Percentiles rank a stretch among this genome's conserved stretches.
phyloP scores from a whole-genome alignment of 371 early-diverging fungal species.

The Batkoa obscura region DNA sequence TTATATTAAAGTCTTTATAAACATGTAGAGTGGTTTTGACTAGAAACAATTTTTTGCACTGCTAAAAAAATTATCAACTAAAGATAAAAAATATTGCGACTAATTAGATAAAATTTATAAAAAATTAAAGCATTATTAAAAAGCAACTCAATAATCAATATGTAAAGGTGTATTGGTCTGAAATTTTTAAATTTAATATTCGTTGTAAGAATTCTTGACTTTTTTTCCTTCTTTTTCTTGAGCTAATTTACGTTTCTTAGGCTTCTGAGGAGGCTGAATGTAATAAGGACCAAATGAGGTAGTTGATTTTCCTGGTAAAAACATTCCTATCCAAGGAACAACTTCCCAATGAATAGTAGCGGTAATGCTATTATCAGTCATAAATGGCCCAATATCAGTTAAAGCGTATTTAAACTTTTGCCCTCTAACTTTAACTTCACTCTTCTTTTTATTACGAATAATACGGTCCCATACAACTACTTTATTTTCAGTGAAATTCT shows the following conservation, averaged over 20 bases:
- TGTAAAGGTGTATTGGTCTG: too few relatives aligned
- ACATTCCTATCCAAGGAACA: constrained; percentile 62
- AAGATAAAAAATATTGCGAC: too few relatives aligned
- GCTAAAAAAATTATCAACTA: too few relatives aligned
- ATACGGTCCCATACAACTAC: constrained; percentile 87
- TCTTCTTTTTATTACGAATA: constrained; percentile 46
- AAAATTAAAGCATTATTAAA: too few relatives aligned
- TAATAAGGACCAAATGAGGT: not conserved
- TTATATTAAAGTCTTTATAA: too few relatives aligned
- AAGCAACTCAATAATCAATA: too few relatives aligned
- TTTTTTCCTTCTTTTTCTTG: constrained; percentile 1
- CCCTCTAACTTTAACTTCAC: constrained; percentile 30
- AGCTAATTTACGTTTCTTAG: constrained; percentile 2
- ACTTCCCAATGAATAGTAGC: constrained; percentile 62
- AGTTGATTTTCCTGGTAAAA: not conserved
- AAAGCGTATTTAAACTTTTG: constrained; percentile 55
- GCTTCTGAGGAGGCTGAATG: not conserved
- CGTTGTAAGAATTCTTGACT: not conserved
- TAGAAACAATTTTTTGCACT: too few relatives aligned
- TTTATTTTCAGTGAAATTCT: constrained; percentile 45
- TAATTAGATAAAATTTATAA: too few relatives aligned
- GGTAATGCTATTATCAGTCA: constrained; percentile 4
- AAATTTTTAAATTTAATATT: not conserved
- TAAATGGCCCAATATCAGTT: constrained; percentile 27
- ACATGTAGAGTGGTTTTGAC: too few relatives aligned